Percentiles rank a stretch among this genome's conserved stretches.
These are phyloP conservation scores for Arthrobotrys sphaeroides DNA, from an alignment of 2,329 filamentous ascomycete genomes.

Conservation along the genomic window DNA sequence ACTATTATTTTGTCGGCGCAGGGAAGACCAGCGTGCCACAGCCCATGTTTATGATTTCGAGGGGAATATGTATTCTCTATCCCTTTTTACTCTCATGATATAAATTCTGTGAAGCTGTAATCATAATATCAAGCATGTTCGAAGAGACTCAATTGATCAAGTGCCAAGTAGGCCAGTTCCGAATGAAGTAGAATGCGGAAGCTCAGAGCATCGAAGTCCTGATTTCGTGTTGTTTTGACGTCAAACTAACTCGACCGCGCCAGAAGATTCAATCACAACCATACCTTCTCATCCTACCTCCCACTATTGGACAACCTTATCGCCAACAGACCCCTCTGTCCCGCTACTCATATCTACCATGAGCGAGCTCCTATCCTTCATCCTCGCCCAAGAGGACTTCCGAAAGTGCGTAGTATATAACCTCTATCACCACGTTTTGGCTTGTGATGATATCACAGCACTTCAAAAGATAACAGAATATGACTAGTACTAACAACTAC, in stretches of 20 bases:
- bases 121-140: not conserved
- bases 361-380: constrained; percentile 58
- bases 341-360: constrained; percentile 30
- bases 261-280: not conserved
- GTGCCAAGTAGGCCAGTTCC: too few relatives aligned
- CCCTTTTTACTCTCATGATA: too few relatives aligned
- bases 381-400: constrained; percentile 61
- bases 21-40: too few relatives aligned
- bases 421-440: not conserved
- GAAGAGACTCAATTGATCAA: too few relatives aligned
- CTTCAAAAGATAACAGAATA: not conserved
- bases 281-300: not conserved
- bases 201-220: not conserved
- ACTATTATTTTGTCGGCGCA: not conserved
- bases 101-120: not conserved
- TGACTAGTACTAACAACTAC: not conserved
- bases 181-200: too few relatives aligned
- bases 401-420: constrained; percentile 63
- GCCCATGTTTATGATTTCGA: too few relatives aligned
- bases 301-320: not conserved
- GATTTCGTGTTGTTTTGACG: constrained; percentile 31
- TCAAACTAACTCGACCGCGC: constrained; percentile 9
- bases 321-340: not conserved
- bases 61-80: too few relatives aligned
- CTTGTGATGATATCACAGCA: not conserved